Conservation (phyloP, 2,329 filamentous ascomycete genomes). For the Stachybotrys elegans region DNA sequence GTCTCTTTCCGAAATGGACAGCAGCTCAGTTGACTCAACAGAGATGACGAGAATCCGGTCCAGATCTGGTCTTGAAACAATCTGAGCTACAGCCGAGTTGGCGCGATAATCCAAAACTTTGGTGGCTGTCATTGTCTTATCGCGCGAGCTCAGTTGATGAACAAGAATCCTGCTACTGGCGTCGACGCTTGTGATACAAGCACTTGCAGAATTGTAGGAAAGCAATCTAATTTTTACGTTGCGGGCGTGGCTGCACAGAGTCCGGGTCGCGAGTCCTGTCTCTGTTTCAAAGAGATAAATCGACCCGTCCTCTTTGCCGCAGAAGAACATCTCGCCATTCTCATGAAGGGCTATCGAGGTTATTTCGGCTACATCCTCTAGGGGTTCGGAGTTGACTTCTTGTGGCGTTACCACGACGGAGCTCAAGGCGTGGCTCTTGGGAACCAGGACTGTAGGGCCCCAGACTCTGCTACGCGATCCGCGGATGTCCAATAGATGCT, state of each 20-base stretch:
- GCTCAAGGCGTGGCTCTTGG: not conserved
- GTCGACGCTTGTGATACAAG: not conserved
- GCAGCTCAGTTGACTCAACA: no score
- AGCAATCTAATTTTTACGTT: not conserved
- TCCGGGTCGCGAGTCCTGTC: not conserved
- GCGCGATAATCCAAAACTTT: not conserved
- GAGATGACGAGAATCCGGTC: not conserved
- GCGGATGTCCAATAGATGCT: not conserved
- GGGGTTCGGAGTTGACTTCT: not conserved
- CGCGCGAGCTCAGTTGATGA: not conserved
- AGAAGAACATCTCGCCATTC: not conserved
- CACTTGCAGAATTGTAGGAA: not conserved
- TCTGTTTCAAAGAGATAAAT: not conserved
- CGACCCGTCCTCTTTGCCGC: not conserved
- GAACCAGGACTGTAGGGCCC: not conserved
- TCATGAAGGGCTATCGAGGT: conserved; percentile 1
- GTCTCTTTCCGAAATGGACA: no score
- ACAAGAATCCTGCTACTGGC: not conserved
- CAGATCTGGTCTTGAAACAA: not conserved
- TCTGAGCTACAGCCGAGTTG: not conserved
- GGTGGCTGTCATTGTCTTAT: not conserved
- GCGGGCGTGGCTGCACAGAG: not conserved
- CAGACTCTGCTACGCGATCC: not conserved
- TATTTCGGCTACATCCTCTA: not conserved
- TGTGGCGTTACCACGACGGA: not conserved